Evolutionary conservation across 805 yeast genomes (phyloP), one percentile per base, ranked within the genome.

Genomic region (Yamadazyma laniorum): DNA sequence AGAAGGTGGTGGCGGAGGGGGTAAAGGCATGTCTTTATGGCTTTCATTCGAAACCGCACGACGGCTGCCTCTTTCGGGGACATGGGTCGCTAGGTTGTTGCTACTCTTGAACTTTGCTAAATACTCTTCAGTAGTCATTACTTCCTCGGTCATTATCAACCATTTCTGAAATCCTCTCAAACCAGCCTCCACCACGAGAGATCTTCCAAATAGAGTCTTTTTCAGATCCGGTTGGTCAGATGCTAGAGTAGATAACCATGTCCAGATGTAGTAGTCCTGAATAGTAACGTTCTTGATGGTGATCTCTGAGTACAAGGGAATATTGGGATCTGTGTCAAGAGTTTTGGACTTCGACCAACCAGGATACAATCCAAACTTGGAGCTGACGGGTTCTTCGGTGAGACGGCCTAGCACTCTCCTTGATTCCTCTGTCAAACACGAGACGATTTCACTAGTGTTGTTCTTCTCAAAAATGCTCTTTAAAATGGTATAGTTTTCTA

Each of bases 221-320:
- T 79, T 79, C 17, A 67, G 59, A 22, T 73, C 68, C 0, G 88
- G 77, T 53, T 85, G 84, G 54, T 88, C 96, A 22, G 80, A 72
- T 0, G 86, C 86, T 17, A 87, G 56, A 2, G 88, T 75, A 1
- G 89, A 78, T 52, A 87, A 67, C 96, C 96, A 88, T 0, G 95
- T 77, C 96, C 96, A 88, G 19, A 87, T 85, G 53, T 82, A 88
- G 58, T 84, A 88, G 58, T 88, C 96, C 58, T 86, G 95, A 14
- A 88, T 77, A 5, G 85, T 73, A 1, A 85, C 82, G 42, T 85
- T 74, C 6, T 76, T 64, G 7, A 85, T 65, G 31, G 55, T 44
- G 14, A 64, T 55, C 39, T 59, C 62, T 26, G 63, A 71, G 62
- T 48, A 65, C 23, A 59, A 47, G 2, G 72, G 72, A n/a, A 66